Conservation (phyloP, 2,329 filamentous ascomycete genomes). For the Diaporthe sp. region DNA sequence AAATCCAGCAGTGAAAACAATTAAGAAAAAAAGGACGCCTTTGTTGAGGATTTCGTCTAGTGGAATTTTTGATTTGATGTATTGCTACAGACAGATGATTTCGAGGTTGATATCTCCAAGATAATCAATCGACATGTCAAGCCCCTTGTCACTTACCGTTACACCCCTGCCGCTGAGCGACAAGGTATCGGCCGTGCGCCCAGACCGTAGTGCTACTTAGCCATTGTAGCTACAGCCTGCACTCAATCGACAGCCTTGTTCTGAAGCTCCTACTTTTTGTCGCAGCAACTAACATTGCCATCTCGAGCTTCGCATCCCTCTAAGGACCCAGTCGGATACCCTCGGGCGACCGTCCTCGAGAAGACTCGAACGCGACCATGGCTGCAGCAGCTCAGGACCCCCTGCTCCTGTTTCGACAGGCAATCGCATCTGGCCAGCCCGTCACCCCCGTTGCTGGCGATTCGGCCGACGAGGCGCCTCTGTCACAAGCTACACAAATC, state of each 20-base stretch:
- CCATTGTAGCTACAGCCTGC: slow-evolving; percentile 16
- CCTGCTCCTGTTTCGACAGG: slow-evolving; percentile 84
- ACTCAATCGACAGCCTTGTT: background rate
- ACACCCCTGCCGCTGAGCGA: background rate
- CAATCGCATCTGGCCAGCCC: slow-evolving; percentile 78
- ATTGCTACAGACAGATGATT: background rate
- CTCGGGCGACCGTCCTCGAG: slow-evolving; percentile 3
- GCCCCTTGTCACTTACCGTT: background rate
- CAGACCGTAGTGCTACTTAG: background rate
- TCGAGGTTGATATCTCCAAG: background rate
- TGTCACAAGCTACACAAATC: slow-evolving; percentile 83
- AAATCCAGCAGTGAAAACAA: too few species aligned
- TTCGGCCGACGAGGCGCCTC: slow-evolving; percentile 70
- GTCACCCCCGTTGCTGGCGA: slow-evolving; percentile 82
- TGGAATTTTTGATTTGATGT: background rate
- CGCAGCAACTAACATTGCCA: background rate
- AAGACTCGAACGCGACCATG: slow-evolving; percentile 55
- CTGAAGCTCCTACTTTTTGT: background rate
- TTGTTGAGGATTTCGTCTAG: background rate
- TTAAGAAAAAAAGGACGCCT: background rate
- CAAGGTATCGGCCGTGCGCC: slow-evolving; percentile 6
- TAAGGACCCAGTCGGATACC: background rate
- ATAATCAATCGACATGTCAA: background rate
- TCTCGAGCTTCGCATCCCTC: background rate
- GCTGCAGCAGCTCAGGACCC: slow-evolving; percentile 77